Percentiles rank a stretch among this genome's conserved stretches.
phyloP scores from a whole-genome alignment of 164 flowering plant species.

The Vitis labrusca region DNA sequence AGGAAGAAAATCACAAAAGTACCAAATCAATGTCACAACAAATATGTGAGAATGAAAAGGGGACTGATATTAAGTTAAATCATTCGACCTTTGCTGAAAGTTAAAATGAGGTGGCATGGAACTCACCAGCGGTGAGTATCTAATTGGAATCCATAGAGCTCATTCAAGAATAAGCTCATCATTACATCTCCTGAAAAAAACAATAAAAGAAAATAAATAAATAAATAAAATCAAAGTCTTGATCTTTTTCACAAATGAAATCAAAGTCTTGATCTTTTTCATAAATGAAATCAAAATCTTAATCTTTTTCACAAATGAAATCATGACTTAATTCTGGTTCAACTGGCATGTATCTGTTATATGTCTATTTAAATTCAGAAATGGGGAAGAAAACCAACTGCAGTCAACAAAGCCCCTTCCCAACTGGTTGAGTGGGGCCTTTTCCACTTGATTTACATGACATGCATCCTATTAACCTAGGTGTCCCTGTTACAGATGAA shows the following conservation, averaged over 20 bases:
- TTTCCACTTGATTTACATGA: no score
- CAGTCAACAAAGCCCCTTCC: background rate
- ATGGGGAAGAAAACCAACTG: background rate
- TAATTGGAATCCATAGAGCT: slow-evolving; percentile 93
- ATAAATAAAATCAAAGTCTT: no score
- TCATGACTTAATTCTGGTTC: no score
- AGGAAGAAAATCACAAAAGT: no score
- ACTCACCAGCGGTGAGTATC: slow-evolving; percentile 87
- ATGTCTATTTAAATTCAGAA: background rate
- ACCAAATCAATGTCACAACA: no score
- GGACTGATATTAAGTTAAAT: background rate
- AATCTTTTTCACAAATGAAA: no score
- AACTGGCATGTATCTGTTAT: no score
- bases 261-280: no score
- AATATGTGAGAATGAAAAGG: background rate
- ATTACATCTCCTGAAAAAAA: slow-evolving; percentile 71
- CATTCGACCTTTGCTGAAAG: background rate
- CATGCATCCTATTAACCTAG: no score
- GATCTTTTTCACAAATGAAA: no score
- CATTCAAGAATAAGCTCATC: slow-evolving; percentile 95
- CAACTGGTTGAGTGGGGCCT: background rate
- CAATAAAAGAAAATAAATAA: background rate
- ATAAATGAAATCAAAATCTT: no score
- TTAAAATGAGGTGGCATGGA: background rate
- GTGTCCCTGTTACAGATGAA: no score